Conservation (phyloP, 78 protist species). For the Guillardia theta region DNA sequence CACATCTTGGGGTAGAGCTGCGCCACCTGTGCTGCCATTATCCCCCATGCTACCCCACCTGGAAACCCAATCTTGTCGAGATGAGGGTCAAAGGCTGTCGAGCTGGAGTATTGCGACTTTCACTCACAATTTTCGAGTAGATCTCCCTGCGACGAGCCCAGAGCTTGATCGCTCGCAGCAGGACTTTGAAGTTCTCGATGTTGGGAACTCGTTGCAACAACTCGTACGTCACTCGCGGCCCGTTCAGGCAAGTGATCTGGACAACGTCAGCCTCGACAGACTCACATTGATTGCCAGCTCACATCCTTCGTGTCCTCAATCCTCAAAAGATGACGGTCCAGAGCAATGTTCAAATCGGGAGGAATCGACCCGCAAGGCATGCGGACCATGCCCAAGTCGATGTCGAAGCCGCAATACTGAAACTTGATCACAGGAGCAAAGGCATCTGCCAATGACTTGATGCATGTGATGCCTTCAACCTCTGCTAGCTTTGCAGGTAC, state of each 20-base stretch:
- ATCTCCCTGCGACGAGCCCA: conserved; percentile 31
- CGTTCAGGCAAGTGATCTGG: conserved; percentile 1
- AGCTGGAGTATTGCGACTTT: neutral
- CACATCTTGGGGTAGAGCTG: conserved; percentile 11
- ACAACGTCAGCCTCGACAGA: neutral
- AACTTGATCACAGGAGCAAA: conserved; percentile 26
- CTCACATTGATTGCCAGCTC: neutral
- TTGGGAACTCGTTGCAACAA: neutral
- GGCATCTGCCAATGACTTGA: neutral
- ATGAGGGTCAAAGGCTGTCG: neutral
- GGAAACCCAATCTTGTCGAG: neutral
- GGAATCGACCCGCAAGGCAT: neutral
- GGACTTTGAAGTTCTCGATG: neutral
- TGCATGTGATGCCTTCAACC: neutral
- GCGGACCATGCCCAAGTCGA: neutral
- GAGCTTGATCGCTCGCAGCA: conserved; percentile 14
- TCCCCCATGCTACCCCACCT: conserved; percentile 34
- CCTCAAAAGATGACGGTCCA: neutral
- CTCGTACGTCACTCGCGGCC: conserved; percentile 27
- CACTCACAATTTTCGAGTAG: neutral
- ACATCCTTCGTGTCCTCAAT: neutral
- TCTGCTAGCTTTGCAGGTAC: neutral
- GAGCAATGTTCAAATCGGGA: neutral
- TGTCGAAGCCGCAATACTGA: neutral
- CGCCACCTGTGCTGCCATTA: neutral